A percentile compares a stretch with the other conserved stretches of the same genome.
phyloP scores from a whole-genome alignment of 345 rosid genomes.

The Eucalyptus marginata region DNA sequence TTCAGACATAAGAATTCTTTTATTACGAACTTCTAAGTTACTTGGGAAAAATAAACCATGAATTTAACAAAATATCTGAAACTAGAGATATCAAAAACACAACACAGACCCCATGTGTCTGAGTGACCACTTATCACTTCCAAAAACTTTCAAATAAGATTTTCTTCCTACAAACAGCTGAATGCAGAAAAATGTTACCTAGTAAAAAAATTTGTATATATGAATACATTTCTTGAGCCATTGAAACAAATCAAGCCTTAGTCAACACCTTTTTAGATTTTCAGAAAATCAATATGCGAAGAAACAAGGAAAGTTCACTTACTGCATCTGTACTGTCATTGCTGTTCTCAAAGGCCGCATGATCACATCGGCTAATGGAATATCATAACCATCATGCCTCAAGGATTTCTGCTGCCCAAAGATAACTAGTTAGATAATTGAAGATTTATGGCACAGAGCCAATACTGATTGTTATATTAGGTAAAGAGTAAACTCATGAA shows the following conservation, averaged over 20 bases:
- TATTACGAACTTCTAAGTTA: no score
- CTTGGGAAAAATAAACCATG: no score
- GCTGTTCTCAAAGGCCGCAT: slow-evolving; percentile 51
- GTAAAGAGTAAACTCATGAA: not conserved
- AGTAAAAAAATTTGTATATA: not conserved
- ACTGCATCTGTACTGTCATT: slow-evolving; percentile 42
- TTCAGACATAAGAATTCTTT: no score
- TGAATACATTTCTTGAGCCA: not conserved
- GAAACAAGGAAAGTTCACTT: slow-evolving; percentile 13
- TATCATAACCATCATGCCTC: slow-evolving; percentile 7
- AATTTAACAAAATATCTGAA: no score
- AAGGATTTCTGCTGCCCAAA: slow-evolving; percentile 30
- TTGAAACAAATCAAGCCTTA: not conserved
- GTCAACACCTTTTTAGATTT: not conserved
- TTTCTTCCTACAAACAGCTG: not conserved
- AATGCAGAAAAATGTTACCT: not conserved
- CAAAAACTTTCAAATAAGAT: not conserved
- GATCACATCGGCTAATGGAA: slow-evolving; percentile 42
- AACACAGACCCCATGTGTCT: no score
- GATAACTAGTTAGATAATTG: not conserved
- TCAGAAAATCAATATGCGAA: not conserved
- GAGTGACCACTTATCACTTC: not conserved
- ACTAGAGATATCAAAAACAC: no score
- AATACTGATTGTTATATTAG: not conserved
- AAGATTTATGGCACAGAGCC: not conserved